These are phyloP conservation scores for Vaccinium myrtillus DNA, from an alignment of 148 eudicot genomes.

Conservation along the genomic window DNA sequence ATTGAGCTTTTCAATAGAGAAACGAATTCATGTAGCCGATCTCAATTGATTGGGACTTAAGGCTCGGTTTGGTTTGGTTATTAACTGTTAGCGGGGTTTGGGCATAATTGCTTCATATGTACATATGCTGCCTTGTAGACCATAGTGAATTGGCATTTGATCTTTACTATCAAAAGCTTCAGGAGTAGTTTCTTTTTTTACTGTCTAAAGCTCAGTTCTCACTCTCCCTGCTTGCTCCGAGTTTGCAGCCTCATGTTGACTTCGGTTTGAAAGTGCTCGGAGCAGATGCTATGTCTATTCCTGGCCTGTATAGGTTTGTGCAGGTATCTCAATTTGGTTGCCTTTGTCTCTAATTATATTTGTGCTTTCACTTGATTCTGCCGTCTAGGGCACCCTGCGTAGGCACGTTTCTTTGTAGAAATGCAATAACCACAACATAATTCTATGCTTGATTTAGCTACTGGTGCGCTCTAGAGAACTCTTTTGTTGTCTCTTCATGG, in stretches of 20 bases:
- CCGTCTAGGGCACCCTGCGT: neutral
- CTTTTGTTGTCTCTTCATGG: neutral
- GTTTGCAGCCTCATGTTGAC: conserved; percentile 92
- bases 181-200: neutral
- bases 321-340: conserved; percentile 43
- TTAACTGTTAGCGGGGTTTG: too few species aligned
- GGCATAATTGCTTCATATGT: neutral
- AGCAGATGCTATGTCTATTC: conserved; percentile 94
- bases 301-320: conserved; percentile 82
- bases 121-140: neutral
- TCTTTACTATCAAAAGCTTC: neutral
- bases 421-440: neutral
- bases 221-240: conserved; percentile 8
- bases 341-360: neutral
- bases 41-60: too few species aligned
- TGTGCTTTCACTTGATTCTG: conserved; percentile 1
- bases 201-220: neutral
- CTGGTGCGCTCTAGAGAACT: neutral
- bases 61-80: too few species aligned
- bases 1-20: too few species aligned
- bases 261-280: conserved; percentile 90
- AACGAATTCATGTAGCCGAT: too few species aligned
- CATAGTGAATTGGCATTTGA: neutral
- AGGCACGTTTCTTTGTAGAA: neutral
- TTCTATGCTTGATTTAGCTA: neutral